These are phyloP conservation scores for Bocquillonia castaneifolia DNA, from an alignment of 441 rosid genomes.

Conservation along the genomic window DNA sequence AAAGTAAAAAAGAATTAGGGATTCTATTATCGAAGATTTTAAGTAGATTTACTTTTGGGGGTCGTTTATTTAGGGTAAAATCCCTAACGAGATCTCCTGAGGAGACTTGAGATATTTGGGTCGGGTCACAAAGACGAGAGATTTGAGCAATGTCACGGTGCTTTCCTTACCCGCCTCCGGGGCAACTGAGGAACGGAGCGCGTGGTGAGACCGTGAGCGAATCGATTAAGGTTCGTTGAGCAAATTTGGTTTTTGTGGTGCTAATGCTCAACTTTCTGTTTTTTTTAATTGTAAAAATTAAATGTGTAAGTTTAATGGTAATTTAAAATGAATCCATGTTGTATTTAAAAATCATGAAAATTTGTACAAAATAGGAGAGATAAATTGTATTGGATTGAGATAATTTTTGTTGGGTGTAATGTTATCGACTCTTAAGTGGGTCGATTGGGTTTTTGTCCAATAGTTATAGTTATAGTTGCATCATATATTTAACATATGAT, in stretches of 20 bases:
- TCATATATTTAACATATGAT: no score
- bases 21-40: not conserved
- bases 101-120: not conserved
- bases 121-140: not conserved
- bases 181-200: constrained; percentile 34
- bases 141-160: constrained; percentile 54
- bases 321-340: not conserved
- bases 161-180: constrained; percentile 48
- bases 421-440: no score
- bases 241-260: constrained; percentile 37
- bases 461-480: no score
- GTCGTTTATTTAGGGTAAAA: not conserved
- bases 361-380: no score
- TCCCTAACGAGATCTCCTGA: not conserved
- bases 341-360: no score
- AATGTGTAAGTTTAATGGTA: not conserved
- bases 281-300: not conserved
- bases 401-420: no score
- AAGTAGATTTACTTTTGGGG: not conserved
- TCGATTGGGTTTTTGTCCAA: no score
- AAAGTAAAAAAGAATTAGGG: not conserved
- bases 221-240: constrained; percentile 74
- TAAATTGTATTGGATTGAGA: no score
- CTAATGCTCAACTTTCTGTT: constrained; percentile 33
- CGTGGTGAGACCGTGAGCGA: constrained; percentile 45